Evolutionary conservation across 164 flowering plant species (phyloP), one percentile per base, ranked within the genome.

Genomic region (Sextonia rubra): DNA sequence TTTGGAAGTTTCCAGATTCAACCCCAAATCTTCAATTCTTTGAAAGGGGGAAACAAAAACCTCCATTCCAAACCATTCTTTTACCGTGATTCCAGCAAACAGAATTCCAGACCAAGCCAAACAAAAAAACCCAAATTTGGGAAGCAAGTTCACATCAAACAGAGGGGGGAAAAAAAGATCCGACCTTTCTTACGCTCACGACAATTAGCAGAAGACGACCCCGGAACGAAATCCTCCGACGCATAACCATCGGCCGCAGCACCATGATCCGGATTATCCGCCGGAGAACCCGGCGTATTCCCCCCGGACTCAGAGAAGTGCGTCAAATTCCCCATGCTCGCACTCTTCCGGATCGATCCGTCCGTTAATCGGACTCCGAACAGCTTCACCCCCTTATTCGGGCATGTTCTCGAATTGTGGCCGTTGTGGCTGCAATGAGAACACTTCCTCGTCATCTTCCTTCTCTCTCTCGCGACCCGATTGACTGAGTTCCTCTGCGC

Each of bases 391-490:
- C 92, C 98, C 29, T 92, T 85, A 79, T 91, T 91, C n/a, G 98
- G 96, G 74, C 98, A 93, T 0, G 98, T 93, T 71, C 97, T 77
- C 3, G 94, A 91, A 78, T 93, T 93, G 77, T 93, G 98, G 25
- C 98, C 98, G 77, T 91, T 89, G 81, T 89, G 82, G 76, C 90
- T 86, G 83, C 97, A 93, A 83, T 91, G 97, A 61, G 97, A 93
- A 79, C 98, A 93, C 74, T 86, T 80, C 70, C 97, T 82, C 30
- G 98, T 91, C 98, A 93, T 92, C 48, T 69, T 60, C 68, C 17
- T 32, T 52, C 18, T 15, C 44, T 30, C 37, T 32, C 44, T 37
- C 11, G 6, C 44, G 44, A 37, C 8, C 44, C 11, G 44, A 8
- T 37, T 37, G 44, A 37, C 8, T 37, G 44, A 37, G 1, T 37